Evolutionary conservation across 78 protist species (phyloP), one percentile per base, ranked within the genome.

Genomic region (Ministeria vibrans): DNA sequence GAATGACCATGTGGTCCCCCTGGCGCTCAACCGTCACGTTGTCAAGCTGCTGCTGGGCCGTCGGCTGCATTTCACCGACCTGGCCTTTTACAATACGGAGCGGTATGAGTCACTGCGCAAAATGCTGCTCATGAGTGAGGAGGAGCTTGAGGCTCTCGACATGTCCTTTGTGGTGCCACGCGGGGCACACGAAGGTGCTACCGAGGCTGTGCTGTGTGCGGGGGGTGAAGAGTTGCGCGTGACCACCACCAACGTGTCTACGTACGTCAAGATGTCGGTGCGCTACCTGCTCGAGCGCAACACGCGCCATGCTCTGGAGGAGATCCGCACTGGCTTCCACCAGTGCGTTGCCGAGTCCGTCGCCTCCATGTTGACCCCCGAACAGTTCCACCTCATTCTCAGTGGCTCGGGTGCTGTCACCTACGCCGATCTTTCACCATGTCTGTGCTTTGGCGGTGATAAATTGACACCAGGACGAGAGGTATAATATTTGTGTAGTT

Each of bases 331-430:
- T 4, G 71, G 71, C 43, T 63, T 63, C 66, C 66, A 59, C 36
- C 66, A 59, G 66, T 23, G 20, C 34, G 15, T 59, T 13, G 66
- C 15, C 66, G 66, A 28, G 36, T 23, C 13, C 34, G 66, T 27
- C 28, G 4, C 13, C 34, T 13, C 15, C n/a, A 30, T 3, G n/a
- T n/a, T 63, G 32, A 63, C 71, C 18, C 71, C 71, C 38, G 71
- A 63, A 41, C 43, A 63, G 13, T 63, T 63, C 23, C 41, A 32
- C 9, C 41, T 63, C 20, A 20, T 63, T 7, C 41, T 63, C n/a
- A 63, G 34, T 41, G 71, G 71, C 38, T 63, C 32, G 43, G 71
- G 71, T n/a, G n/a, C n/a, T n/a, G n/a, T n/a, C n/a, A n/a, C n/a
- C n/a, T n/a, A n/a, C n/a, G n/a, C n/a, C n/a, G n/a, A n/a, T n/a